These are phyloP conservation scores for Pichia sp. DNA, from an alignment of 1,139 yeast genomes.

Conservation along the genomic window DNA sequence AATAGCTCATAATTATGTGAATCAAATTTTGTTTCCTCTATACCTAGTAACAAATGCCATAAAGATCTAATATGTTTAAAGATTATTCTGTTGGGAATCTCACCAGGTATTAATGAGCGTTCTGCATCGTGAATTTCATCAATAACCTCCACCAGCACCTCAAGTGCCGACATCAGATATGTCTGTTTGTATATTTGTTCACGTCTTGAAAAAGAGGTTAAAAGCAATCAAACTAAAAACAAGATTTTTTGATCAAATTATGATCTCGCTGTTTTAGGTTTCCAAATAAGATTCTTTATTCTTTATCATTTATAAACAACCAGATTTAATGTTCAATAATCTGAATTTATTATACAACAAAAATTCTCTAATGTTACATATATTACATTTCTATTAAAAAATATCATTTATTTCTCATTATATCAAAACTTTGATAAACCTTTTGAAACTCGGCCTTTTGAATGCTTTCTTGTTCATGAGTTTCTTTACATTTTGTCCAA, in stretches of 20 bases:
- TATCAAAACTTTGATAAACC: slow-evolving; percentile 12
- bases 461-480: slow-evolving; percentile 47
- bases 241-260: background rate
- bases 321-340: too few species aligned
- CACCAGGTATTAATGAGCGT: slow-evolving; percentile 4
- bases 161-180: slow-evolving; percentile 7
- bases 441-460: slow-evolving; percentile 34
- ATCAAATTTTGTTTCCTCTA: slow-evolving; percentile 17
- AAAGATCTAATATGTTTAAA: slow-evolving; percentile 14
- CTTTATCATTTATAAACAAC: too few species aligned
- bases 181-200: background rate
- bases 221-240: background rate
- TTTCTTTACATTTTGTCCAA: slow-evolving; percentile 71
- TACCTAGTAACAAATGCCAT: slow-evolving; percentile 25
- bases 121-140: slow-evolving; percentile 11
- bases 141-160: slow-evolving; percentile 10
- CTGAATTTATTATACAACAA: background rate
- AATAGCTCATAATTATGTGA: slow-evolving; percentile 17
- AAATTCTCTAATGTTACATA: background rate
- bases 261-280: background rate
- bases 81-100: slow-evolving; percentile 6
- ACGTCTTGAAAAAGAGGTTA: background rate
- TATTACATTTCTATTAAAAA: background rate
- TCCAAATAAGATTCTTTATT: background rate
- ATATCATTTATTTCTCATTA: background rate